Evolutionary conservation across 176 grass and related monocot genomes (phyloP).

Genomic region (Cymbopogon citratus): DNA sequence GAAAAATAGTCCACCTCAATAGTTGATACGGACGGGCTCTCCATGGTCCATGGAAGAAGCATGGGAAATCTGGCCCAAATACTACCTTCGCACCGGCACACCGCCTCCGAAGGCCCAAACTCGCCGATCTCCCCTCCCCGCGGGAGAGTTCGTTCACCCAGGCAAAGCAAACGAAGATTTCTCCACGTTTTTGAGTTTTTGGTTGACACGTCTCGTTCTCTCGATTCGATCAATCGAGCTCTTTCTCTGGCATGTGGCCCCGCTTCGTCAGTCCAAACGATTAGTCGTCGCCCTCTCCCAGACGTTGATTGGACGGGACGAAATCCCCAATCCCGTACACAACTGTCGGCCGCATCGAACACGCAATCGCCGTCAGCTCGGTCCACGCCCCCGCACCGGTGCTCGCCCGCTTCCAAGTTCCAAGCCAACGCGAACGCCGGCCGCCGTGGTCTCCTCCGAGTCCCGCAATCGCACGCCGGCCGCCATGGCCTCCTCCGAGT

Average conservation of each 20-base stretch:
- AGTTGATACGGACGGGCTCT: too few species aligned
- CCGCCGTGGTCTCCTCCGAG: slow-evolving; percentile 26
- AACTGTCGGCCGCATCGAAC: background rate
- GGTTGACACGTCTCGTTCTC: too few species aligned
- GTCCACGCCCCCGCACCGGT: background rate
- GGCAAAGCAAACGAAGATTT: too few species aligned
- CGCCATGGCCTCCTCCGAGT: slow-evolving; percentile 32
- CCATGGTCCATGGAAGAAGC: too few species aligned
- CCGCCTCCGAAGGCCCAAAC: too few species aligned
- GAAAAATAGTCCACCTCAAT: background rate
- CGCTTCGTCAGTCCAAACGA: background rate
- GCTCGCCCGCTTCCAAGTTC: too few species aligned
- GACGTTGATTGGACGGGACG: background rate
- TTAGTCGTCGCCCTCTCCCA: background rate
- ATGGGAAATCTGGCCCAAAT: too few species aligned
- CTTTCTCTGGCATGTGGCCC: background rate
- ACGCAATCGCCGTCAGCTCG: slow-evolving; percentile 4
- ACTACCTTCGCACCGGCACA: too few species aligned
- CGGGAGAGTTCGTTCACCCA: too few species aligned
- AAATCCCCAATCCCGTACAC: background rate
- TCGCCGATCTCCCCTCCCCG: too few species aligned
- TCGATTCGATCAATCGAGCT: background rate
- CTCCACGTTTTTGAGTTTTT: too few species aligned
- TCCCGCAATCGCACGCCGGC: background rate
- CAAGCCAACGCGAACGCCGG: background rate